Conservation (phyloP, 2,329 filamentous ascomycete genomes). For the Ophiostoma novo-ulmi region DNA sequence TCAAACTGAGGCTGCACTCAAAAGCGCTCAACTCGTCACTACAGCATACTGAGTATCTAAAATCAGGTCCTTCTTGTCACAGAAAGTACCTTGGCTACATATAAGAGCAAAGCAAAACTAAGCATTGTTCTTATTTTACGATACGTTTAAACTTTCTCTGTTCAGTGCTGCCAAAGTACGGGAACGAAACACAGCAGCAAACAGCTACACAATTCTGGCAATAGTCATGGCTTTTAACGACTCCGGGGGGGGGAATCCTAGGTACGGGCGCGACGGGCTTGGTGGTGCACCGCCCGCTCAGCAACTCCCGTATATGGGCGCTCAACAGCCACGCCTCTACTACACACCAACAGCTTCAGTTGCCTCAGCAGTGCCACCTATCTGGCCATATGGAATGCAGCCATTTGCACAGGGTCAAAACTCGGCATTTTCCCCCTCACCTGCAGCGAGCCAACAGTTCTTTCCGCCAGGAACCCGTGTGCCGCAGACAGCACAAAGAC, state of each 20-base stretch:
- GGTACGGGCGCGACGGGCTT: constrained; percentile 28
- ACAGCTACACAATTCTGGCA: background rate
- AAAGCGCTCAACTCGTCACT: background rate
- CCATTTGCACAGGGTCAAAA: background rate
- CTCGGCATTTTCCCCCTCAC: background rate
- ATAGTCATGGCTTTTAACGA: constrained; percentile 21
- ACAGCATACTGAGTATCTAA: background rate
- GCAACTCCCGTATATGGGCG: background rate
- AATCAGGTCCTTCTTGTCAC: background rate
- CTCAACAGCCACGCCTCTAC: background rate
- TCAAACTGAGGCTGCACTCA: background rate
- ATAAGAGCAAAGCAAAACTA: background rate
- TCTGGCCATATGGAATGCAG: background rate
- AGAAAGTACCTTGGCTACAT: background rate
- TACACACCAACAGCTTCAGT: background rate
- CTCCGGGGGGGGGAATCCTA: constrained; percentile 27
- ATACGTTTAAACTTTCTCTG: background rate
- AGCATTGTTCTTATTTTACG: background rate
- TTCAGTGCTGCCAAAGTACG: background rate
- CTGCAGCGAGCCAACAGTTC: background rate
- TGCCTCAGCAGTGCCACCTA: background rate
- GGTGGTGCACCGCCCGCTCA: background rate
- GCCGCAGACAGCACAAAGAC: constrained; percentile 29
- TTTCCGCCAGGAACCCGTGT: background rate
- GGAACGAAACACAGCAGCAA: background rate